phyloP scores from a whole-genome alignment of 1,139 yeast genomes.

The Yamadazyma spencermartinsiae region DNA sequence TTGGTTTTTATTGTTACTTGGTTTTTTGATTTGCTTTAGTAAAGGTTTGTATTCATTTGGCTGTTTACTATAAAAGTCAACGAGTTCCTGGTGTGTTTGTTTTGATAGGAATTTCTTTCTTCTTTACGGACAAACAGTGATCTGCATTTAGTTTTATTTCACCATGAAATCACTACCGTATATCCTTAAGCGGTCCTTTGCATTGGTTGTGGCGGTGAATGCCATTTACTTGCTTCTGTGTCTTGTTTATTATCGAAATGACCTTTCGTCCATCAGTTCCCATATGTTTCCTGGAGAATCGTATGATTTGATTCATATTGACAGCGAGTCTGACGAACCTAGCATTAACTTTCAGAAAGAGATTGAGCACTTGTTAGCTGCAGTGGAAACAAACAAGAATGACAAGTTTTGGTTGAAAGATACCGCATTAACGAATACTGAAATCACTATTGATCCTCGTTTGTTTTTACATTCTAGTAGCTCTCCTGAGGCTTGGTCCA shows the following conservation, averaged over 20 bases:
- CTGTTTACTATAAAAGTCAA: too few relatives aligned
- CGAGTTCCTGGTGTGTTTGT: too few relatives aligned
- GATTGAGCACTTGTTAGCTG: slow-evolving; percentile 15
- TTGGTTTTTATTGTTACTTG: too few relatives aligned
- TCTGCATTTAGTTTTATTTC: not conserved
- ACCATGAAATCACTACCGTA: slow-evolving; percentile 9
- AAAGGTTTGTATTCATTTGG: too few relatives aligned
- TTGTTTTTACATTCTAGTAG: slow-evolving; percentile 15
- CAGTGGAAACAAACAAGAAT: slow-evolving; percentile 19
- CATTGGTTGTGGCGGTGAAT: slow-evolving; percentile 9
- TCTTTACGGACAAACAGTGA: not conserved
- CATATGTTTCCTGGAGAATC: slow-evolving; percentile 7
- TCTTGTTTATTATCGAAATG: slow-evolving; percentile 9
- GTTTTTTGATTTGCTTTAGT: too few relatives aligned
- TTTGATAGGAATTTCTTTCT: too few relatives aligned
- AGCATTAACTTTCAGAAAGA: slow-evolving; percentile 15
- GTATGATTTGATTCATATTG: slow-evolving; percentile 4
- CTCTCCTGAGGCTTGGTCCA: slow-evolving; percentile 18
- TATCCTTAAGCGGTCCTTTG: slow-evolving; percentile 9
- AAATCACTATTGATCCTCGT: slow-evolving; percentile 19
- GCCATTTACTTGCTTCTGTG: slow-evolving; percentile 5
- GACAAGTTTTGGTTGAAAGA: slow-evolving; percentile 25
- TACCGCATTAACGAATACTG: slow-evolving; percentile 21
- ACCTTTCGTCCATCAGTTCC: slow-evolving; percentile 9
- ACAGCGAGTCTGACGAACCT: slow-evolving; percentile 11